Evolutionary conservation across 139 green algal species (phyloP).

Genomic region (Auxenochlorella pyrenoidosa): DNA sequence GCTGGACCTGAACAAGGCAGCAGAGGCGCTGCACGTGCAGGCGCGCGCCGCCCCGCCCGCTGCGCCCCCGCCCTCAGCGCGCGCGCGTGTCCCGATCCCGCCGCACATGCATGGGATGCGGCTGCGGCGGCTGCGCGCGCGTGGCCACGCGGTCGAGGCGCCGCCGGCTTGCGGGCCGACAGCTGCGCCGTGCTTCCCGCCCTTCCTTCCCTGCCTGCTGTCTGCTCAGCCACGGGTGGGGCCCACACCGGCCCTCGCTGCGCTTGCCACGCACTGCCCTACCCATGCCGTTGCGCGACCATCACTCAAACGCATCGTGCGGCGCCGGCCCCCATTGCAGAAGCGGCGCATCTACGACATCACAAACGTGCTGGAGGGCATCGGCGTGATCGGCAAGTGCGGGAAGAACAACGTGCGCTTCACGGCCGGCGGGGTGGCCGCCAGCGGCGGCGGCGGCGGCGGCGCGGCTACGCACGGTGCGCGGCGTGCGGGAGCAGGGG

Average conservation of each 20-base stretch:
- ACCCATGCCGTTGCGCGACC: no score
- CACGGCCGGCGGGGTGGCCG: background rate
- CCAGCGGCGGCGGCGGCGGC: background rate
- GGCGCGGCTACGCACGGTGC: background rate
- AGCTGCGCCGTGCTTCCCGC: background rate
- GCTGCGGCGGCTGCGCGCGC: no score
- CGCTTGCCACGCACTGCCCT: no score
- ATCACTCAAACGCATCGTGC: no score
- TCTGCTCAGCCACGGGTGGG: no score
- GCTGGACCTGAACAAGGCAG: slow-evolving; percentile 94
- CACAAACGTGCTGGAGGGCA: slow-evolving; percentile 98
- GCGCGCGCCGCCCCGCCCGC: background rate
- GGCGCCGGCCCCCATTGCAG: slow-evolving; percentile 33
- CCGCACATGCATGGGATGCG: no score
- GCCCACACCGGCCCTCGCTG: no score
- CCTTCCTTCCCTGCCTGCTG: no score
- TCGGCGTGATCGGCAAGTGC: slow-evolving; percentile 96
- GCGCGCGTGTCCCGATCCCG: no score
- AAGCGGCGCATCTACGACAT: slow-evolving; percentile 99
- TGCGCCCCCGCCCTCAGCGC: no score
- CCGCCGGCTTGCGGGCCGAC: background rate
- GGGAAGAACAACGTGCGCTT: slow-evolving; percentile 87
- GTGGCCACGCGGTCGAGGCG: no score
- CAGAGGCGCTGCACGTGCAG: slow-evolving; percentile 77
- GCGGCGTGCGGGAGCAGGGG: no score